Base-by-base conservation (phyloP, 2,329 filamentous ascomycete species). In the Nemania bipapillata region DNA sequence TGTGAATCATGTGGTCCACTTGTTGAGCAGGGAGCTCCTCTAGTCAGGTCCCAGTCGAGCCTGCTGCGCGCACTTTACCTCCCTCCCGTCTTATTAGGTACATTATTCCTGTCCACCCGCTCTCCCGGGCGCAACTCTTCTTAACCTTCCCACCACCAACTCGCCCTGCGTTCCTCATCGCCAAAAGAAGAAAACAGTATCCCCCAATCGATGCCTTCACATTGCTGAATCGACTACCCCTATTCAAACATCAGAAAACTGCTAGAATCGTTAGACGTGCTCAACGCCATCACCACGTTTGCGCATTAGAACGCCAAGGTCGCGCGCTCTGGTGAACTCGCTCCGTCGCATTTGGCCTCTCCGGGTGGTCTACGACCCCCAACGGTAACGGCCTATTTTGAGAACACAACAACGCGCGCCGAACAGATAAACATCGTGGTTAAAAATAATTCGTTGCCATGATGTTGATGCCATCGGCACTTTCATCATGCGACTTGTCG, bases 391-490 rank as follows among this genome's bases (percentile, higher is more conserved):
- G 50, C 55, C 24, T 32, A 59, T 52, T 54, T 24, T 57, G 42
- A 24, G 22, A 67, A 28, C 57, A 52, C 56, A 24, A 70, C 30
- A 57, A 17, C 17, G 37, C 35, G 22, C 49, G n/a, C 47, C 35
- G n/a, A 57, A 32, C 7, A 64, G 49, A 42, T 12, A 26, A 52
- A 61, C n/a, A 58, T 45, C 40, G 52, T 49, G 40, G 32, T 12
- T 37, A 3, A 32, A 20, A n/a, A 26, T 32, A n/a, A 61, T 7
- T 22, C 52, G n/a, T 65, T 56, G 58, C 65, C 70, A 82, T 71
- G 24, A 90, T 90, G 87, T 79, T 89, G 66, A 83, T 89, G 70
- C 87, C 87, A 22, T 89, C 87, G 32, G 85, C 87, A 40, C 78
- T 89, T 52, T 81, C 85, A 32, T 61, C 70, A 28, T 89, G 87